A percentile compares a stretch with the other conserved stretches of the same genome.
These are phyloP conservation scores for Persicaria tinctoria DNA, from an alignment of 148 eudicot species.

Conservation along the genomic window DNA sequence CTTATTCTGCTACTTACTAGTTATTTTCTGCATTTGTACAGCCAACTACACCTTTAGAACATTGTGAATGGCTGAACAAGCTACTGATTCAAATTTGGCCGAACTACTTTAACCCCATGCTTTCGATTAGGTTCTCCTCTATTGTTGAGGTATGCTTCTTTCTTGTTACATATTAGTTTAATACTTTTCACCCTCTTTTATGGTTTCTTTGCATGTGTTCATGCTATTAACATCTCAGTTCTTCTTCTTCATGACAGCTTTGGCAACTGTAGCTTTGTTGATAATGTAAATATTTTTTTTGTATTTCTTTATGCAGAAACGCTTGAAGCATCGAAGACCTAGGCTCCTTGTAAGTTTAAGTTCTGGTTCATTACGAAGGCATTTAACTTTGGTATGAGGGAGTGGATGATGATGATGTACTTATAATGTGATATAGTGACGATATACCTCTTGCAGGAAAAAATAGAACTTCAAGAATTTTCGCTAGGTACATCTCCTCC, in stretches of 20 bases:
- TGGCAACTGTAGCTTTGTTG: neutral
- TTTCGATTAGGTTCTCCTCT: constrained; percentile 61
- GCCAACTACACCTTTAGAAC: constrained; percentile 89
- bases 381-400: neutral
- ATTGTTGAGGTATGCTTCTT: constrained; percentile 58
- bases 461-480: constrained; percentile 75
- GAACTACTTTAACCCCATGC: constrained; percentile 61
- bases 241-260: neutral
- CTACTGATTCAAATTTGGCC: constrained; percentile 80
- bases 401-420: constrained; percentile 7
- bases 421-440: constrained; percentile 14
- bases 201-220: constrained; percentile 11
- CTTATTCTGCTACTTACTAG: constrained; percentile 4
- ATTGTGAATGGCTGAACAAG: constrained; percentile 97
- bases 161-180: neutral
- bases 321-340: constrained; percentile 77
- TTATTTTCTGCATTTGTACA: constrained; percentile 20
- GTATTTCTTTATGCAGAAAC: constrained; percentile 51
- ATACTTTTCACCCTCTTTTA: neutral
- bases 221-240: neutral
- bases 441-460: constrained; percentile 52
- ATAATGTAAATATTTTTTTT: neutral
- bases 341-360: constrained; percentile 62
- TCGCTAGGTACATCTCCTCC: constrained; percentile 88
- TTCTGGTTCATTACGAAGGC: neutral